Conservation (phyloP, 495 filamentous ascomycete genomes). For the Platismatia glauca region DNA sequence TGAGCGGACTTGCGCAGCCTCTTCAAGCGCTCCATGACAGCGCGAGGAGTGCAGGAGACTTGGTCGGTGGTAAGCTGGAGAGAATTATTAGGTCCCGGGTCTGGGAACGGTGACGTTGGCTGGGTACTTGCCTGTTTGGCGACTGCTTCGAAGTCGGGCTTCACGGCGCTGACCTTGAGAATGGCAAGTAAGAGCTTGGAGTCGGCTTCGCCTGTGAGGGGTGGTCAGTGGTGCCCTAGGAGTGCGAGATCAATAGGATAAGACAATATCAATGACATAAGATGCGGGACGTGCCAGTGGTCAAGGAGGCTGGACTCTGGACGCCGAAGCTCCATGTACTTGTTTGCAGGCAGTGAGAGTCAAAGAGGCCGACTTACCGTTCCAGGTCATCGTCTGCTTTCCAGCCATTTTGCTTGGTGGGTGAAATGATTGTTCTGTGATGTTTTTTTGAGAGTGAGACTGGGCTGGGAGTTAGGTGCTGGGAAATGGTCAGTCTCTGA, state of each 20-base stretch:
- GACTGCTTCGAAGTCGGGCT: conserved; percentile 14
- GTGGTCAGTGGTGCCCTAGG: background rate
- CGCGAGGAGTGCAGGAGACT: conserved; percentile 25
- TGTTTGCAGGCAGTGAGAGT: background rate
- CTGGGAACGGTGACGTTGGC: background rate
- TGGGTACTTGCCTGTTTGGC: conserved; percentile 1
- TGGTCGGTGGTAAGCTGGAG: background rate
- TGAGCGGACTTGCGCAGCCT: conserved; percentile 19
- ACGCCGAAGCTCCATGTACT: background rate
- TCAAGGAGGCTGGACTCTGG: background rate
- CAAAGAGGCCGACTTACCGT: conserved; percentile 2
- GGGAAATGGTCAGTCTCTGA: background rate
- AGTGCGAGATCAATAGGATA: background rate
- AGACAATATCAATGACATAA: background rate
- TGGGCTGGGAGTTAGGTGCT: background rate
- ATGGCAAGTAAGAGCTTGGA: conserved; percentile 14
- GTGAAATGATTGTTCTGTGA: background rate
- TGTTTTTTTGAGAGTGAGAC: background rate
- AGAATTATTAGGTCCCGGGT: background rate
- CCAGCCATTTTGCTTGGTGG: background rate
- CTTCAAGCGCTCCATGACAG: conserved; percentile 28
- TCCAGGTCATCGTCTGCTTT: conserved; percentile 16
- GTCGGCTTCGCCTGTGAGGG: conserved; percentile 8
- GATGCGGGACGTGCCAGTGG: background rate
- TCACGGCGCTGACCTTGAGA: conserved; percentile 1